Evolutionary conservation across 305 asterid genomes (phyloP), one percentile per base, ranked within the genome.

Genomic region (Fraxinus sp.): DNA sequence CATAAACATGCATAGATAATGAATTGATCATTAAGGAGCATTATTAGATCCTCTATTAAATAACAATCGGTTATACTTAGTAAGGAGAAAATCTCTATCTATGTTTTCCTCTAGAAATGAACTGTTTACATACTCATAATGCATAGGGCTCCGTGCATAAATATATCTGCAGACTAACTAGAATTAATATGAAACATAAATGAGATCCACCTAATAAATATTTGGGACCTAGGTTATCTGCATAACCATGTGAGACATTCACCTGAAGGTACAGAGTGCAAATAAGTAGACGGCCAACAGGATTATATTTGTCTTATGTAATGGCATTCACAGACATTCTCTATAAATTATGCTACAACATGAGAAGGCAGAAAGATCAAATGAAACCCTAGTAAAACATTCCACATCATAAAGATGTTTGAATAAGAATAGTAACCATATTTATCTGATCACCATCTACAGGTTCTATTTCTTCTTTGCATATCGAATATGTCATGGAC

Each of bases 91-190:
- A 35, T 26, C 30, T 35, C 26, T 24, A 66, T 26, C 32, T 30
- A 11, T 70, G 75, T 30, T 28, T 73, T 73, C 44, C 30, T 35
- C 77, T n/a, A 73, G 77, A n/a, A 73, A 73, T 33, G 46, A 73
- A 73, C 24, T 71, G 44, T 39, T 20, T 22, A 35, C 26, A 9
- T 73, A 14, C 18, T 66, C 74, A 28, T 66, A 66, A 24, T 66
- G 74, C 74, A 66, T 66, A 24, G 36, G 36, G 74, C 36, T 66
- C 18, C 32, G 2, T 8, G 46, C 77, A 33, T 73, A 36, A 73
- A 30, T 16, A 32, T 32, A 32, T 32, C 16, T 71, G 76, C 76
- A 11, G n/a, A 71, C 24, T 71, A 64, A 20, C 70, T 30, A 71
- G 37, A 4, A 30, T 71, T 20, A 64, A 64, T 22, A 64, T 64